Conservation (phyloP, 495 filamentous ascomycete species). For the Aspergillus affinis region DNA sequence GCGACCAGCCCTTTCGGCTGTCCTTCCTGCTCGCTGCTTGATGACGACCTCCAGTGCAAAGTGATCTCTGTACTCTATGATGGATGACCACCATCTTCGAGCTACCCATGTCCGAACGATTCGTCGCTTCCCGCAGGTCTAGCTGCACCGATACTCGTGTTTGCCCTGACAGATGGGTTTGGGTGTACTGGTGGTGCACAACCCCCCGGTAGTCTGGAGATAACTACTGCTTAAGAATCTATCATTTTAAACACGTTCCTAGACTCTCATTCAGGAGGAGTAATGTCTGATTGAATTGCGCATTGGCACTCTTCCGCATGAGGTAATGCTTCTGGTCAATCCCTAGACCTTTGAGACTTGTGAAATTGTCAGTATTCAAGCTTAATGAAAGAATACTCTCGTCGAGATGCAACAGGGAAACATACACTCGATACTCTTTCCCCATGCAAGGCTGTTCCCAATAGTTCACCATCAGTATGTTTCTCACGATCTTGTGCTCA, state of each 20-base stretch:
- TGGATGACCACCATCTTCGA: background rate
- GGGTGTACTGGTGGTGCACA: background rate
- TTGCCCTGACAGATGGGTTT: background rate
- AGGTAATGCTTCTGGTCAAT: constrained; percentile 27
- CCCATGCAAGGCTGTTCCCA: constrained; percentile 50
- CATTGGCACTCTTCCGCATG: constrained; percentile 40
- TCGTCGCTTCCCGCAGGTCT: background rate
- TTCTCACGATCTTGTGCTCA: constrained; percentile 81
- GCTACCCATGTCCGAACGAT: background rate
- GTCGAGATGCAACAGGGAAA: constrained; percentile 4
- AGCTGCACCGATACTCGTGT: too few species aligned
- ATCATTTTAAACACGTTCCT: constrained; percentile 64
- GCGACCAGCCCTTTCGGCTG: too few species aligned
- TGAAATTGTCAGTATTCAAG: background rate
- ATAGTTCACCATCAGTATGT: constrained; percentile 61
- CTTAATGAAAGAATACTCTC: constrained; percentile 17
- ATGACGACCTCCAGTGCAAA: background rate
- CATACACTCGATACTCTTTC: constrained; percentile 40
- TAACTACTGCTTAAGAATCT: background rate
- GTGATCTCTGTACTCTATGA: background rate
- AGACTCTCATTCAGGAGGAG: constrained; percentile 72
- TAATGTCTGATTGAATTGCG: constrained; percentile 65
- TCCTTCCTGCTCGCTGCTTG: too few species aligned
- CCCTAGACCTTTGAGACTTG: constrained; percentile 33
- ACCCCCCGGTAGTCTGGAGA: too few species aligned